Percentiles rank a stretch among this genome's conserved stretches.
Conservation (phyloP, 2,329 filamentous ascomycete species). For the Dryadomyces quercivorus region DNA sequence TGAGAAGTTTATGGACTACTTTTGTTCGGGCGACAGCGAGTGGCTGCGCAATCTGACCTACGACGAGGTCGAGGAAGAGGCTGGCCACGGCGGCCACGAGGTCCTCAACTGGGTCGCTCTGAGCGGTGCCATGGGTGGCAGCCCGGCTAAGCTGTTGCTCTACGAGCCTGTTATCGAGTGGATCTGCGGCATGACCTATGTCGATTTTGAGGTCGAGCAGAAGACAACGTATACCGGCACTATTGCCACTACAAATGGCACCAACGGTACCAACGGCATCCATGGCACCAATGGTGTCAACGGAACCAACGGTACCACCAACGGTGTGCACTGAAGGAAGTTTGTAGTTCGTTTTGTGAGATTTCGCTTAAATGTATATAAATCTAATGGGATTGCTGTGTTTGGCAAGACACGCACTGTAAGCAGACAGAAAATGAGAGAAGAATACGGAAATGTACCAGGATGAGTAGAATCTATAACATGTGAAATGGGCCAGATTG, state of each 20-base stretch:
- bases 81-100: conserved; percentile 11
- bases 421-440: too few species aligned
- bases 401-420: too few species aligned
- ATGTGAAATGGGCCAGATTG: too few species aligned
- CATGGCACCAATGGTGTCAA: neutral
- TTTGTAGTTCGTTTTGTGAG: too few species aligned
- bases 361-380: too few species aligned
- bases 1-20: conserved; percentile 4
- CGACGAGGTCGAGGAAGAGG: conserved; percentile 12
- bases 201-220: conserved; percentile 6
- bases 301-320: neutral
- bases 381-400: too few species aligned
- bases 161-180: conserved; percentile 12
- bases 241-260: neutral
- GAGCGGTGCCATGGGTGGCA: conserved; percentile 9
- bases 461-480: too few species aligned
- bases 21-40: conserved; percentile 6
- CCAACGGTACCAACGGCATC: neutral
- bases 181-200: conserved; percentile 12
- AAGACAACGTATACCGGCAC: neutral
- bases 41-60: conserved; percentile 9
- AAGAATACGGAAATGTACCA: too few species aligned
- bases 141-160: conserved; percentile 10
- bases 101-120: conserved; percentile 12
- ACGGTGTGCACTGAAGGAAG: neutral